phyloP scores from a whole-genome alignment of 306 rosid species.

The Hylodesmum podocarpum region DNA sequence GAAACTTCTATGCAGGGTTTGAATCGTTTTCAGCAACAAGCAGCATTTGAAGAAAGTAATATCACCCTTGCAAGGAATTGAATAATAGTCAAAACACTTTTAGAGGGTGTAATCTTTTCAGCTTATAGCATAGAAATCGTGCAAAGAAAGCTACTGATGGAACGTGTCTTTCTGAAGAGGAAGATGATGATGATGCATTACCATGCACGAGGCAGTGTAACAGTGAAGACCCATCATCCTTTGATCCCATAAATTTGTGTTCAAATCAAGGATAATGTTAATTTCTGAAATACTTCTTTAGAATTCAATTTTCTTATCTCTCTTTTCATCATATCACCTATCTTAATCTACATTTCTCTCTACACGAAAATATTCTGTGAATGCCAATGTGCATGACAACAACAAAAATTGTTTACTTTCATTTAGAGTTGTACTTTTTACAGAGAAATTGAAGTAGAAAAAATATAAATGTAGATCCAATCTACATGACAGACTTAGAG shows the following conservation, averaged over 20 bases:
- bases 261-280: neutral
- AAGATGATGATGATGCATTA: no score
- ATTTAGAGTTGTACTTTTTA: no score
- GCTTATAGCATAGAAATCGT: neutral
- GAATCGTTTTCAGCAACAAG: conserved; percentile 57
- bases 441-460: no score
- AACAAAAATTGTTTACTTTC: no score
- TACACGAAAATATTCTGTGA: no score
- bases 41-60: conserved; percentile 35
- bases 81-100: neutral
- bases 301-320: neutral
- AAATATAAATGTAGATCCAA: no score
- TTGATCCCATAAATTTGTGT: neutral
- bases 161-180: conserved; percentile 22
- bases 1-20: conserved; percentile 49
- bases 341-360: no score
- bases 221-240: neutral
- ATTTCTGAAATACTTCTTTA: neutral
- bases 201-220: neutral
- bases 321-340: neutral
- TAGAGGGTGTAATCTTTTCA: neutral
- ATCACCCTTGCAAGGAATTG: neutral
- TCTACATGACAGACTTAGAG: no score
- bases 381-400: no score
- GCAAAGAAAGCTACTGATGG: neutral